Conservation (phyloP, 345 rosid genomes). For the Corymbia maculata region DNA sequence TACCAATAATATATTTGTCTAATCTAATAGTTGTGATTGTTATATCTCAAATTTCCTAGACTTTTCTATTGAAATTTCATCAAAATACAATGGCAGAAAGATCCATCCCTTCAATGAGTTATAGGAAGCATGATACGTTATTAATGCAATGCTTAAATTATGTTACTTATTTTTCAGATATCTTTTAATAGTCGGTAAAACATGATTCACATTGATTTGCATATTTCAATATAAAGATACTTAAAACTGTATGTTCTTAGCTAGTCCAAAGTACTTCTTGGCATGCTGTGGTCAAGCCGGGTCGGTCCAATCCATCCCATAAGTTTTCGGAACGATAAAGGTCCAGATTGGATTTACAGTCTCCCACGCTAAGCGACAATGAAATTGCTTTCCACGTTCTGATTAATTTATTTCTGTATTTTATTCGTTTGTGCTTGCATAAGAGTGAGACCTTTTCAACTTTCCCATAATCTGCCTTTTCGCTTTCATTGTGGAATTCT, state of each 20-base stretch:
- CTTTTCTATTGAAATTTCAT: not conserved
- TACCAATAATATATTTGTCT: not conserved
- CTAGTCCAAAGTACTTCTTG: not conserved
- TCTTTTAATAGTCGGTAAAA: not conserved
- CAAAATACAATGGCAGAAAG: not conserved
- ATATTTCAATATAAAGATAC: not conserved
- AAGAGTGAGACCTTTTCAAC: not conserved
- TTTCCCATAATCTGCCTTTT: not conserved
- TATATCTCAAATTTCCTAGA: not conserved
- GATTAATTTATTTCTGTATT: not conserved
- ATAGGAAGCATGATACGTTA: not conserved
- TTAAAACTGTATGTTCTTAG: not conserved
- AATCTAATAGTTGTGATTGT: not conserved
- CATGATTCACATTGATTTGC: not conserved
- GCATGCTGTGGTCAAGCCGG: not conserved
- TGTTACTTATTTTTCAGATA: not conserved
- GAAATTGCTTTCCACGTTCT: not conserved
- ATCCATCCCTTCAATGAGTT: not conserved
- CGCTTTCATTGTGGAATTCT: not conserved
- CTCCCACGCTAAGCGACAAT: not conserved
- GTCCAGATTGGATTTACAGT: not conserved
- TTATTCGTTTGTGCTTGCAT: not conserved
- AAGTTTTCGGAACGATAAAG: not conserved
- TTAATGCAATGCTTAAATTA: not conserved
- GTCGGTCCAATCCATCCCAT: not conserved